Percentiles rank a stretch among this genome's conserved stretches.
Conservation (phyloP, 305 asterid genomes). For the Solanum chacoense region DNA sequence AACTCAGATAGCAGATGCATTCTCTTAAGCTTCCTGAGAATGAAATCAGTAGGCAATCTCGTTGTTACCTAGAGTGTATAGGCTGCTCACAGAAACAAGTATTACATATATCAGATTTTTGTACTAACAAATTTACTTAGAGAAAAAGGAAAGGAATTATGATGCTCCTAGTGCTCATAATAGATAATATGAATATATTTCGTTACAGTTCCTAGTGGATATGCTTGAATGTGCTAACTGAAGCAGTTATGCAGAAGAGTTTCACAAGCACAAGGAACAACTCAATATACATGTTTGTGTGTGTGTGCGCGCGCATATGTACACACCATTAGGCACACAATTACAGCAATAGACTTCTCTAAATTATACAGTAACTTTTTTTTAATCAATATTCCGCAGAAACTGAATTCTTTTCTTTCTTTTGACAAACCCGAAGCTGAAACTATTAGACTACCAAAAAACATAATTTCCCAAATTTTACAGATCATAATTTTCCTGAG, state of each 20-base stretch:
- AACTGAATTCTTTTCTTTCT: neutral
- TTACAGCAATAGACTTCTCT: neutral
- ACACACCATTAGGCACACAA: neutral
- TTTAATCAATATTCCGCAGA: neutral
- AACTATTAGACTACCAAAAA: neutral
- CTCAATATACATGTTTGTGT: neutral
- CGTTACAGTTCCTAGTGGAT: neutral
- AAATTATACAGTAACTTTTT: neutral
- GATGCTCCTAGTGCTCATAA: neutral
- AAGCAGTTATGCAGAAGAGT: neutral
- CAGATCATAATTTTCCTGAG: neutral
- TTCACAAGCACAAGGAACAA: neutral
- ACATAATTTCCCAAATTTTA: neutral
- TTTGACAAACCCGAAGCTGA: neutral
- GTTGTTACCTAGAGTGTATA: neutral
- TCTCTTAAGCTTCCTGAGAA: neutral
- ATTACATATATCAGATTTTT: neutral
- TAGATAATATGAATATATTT: neutral
- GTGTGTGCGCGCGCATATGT: neutral
- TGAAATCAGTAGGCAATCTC: neutral
- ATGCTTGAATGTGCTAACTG: neutral
- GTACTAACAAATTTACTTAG: neutral
- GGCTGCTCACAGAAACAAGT: neutral
- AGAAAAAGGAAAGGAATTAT: neutral
- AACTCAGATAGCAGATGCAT: neutral